Evolutionary conservation across 371 early-diverging fungal species (phyloP).

Genomic region (Mortierella sp.): DNA sequence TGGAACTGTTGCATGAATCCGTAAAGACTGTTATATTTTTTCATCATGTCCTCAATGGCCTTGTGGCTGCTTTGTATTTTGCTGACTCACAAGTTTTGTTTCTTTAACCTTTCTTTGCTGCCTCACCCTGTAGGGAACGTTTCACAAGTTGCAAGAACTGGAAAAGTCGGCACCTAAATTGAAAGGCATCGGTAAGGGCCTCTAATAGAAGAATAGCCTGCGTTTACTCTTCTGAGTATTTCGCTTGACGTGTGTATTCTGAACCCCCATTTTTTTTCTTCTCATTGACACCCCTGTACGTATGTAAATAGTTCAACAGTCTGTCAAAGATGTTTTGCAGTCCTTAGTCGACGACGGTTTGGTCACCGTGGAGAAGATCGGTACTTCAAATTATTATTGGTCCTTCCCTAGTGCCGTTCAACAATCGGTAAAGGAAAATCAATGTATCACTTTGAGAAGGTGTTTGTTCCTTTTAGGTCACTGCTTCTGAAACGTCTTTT

Average conservation of each 20-base stretch:
- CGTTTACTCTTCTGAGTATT: no score
- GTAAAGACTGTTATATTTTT: constrained; percentile 49
- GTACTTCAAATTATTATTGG: constrained; percentile 94
- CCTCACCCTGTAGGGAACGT: constrained; percentile 40
- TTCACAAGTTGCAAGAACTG: constrained; percentile 89
- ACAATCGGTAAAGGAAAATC: constrained; percentile 61
- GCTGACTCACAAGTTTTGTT: no score
- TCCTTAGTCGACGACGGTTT: constrained; percentile 90
- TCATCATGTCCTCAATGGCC: no score
- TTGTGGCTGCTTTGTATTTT: no score
- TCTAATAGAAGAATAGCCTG: no score
- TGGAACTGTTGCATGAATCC: constrained; percentile 83
- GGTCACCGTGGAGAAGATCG: constrained; percentile 93
- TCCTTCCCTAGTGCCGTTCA: constrained; percentile 85
- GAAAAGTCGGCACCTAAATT: constrained; percentile 90
- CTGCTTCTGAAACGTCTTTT: not conserved
- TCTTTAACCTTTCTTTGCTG: no score
- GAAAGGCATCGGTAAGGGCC: constrained; percentile 88
- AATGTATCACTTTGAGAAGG: not conserved
- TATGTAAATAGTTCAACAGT: constrained; percentile 75
- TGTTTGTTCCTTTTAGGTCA: not conserved
- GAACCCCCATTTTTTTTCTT: not conserved
- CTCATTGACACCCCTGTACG: not conserved
- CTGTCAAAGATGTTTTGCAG: constrained; percentile 93
- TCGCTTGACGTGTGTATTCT: not conserved